These are phyloP conservation scores for Colletotrichum salicis DNA, from an alignment of 2,329 filamentous ascomycete species.

Conservation along the genomic window DNA sequence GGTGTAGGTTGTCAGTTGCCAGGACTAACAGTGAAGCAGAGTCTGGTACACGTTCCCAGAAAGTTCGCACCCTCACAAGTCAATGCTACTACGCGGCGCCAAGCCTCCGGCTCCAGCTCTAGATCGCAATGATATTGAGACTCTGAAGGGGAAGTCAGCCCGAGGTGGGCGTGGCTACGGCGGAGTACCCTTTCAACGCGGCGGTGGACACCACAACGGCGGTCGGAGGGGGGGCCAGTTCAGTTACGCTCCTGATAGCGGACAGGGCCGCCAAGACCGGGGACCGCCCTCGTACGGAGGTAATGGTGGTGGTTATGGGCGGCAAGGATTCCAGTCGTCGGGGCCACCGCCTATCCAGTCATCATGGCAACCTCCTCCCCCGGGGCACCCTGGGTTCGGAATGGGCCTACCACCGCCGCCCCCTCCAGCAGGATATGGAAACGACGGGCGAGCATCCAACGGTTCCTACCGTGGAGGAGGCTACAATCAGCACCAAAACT, in stretches of 20 bases:
- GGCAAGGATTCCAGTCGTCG: neutral
- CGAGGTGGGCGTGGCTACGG: slow-evolving; percentile 76
- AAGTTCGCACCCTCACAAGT: slow-evolving; percentile 82
- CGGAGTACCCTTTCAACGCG: slow-evolving; percentile 67
- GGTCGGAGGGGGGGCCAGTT: slow-evolving; percentile 56
- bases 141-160: slow-evolving; percentile 72
- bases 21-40: slow-evolving; percentile 58
- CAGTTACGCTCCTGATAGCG: slow-evolving; percentile 58
- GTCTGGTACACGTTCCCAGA: slow-evolving; percentile 88
- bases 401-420: slow-evolving; percentile 58
- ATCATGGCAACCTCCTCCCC: slow-evolving; percentile 57
- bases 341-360: slow-evolving; percentile 23
- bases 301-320: slow-evolving; percentile 36
- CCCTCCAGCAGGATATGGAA: slow-evolving; percentile 50
- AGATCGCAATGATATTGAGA: slow-evolving; percentile 79
- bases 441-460: slow-evolving; percentile 29
- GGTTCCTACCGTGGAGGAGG: slow-evolving; percentile 16
- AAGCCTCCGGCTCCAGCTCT: slow-evolving; percentile 78
- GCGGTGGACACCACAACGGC: slow-evolving; percentile 54
- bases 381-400: slow-evolving; percentile 56
- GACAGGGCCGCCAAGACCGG: slow-evolving; percentile 36
- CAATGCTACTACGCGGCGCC: slow-evolving; percentile 89
- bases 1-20: neutral
- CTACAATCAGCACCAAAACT: slow-evolving; percentile 22
- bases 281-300: slow-evolving; percentile 25